A percentile compares a stretch with the other conserved stretches of the same genome.
These are phyloP conservation scores for Suillus discolor DNA, from an alignment of 768 basidiomycete genomes.

Conservation along the genomic window DNA sequence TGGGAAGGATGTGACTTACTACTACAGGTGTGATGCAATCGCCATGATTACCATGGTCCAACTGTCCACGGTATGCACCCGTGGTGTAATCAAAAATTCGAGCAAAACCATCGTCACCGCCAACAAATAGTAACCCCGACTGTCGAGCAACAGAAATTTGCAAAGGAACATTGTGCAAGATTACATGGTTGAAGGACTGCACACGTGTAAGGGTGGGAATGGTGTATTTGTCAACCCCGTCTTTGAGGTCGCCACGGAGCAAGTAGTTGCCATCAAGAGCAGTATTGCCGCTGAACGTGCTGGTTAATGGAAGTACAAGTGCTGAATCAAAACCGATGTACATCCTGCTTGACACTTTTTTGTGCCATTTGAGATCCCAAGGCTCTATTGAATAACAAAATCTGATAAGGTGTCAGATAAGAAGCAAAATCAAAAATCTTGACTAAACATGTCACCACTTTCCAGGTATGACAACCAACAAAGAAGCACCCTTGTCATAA, in stretches of 20 bases:
- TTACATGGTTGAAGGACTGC: conserved; percentile 6
- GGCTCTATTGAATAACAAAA: neutral
- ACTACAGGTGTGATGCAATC: neutral
- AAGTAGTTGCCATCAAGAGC: conserved; percentile 12
- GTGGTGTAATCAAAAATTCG: too few species aligned
- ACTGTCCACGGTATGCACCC: neutral
- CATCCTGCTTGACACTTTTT: neutral
- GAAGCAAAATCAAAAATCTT: too few species aligned
- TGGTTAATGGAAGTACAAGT: neutral
- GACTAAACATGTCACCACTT: too few species aligned
- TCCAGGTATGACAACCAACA: too few species aligned
- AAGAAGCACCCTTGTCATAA: too few species aligned
- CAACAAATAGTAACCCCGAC: neutral
- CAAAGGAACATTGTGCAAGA: conserved; percentile 10
- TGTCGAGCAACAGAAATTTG: conserved; percentile 9
- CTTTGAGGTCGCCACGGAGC: conserved; percentile 9
- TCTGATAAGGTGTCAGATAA: too few species aligned
- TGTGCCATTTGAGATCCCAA: conserved; percentile 7
- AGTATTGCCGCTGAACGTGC: conserved; percentile 7
- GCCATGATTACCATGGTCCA: neutral
- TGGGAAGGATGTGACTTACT: neutral
- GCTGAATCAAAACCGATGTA: neutral
- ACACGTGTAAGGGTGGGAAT: neutral
- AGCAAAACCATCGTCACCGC: conserved; percentile 9
- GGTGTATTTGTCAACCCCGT: conserved; percentile 13